These are phyloP conservation scores for Coniella vitis DNA, from an alignment of 2,329 filamentous ascomycete species.

Conservation along the genomic window DNA sequence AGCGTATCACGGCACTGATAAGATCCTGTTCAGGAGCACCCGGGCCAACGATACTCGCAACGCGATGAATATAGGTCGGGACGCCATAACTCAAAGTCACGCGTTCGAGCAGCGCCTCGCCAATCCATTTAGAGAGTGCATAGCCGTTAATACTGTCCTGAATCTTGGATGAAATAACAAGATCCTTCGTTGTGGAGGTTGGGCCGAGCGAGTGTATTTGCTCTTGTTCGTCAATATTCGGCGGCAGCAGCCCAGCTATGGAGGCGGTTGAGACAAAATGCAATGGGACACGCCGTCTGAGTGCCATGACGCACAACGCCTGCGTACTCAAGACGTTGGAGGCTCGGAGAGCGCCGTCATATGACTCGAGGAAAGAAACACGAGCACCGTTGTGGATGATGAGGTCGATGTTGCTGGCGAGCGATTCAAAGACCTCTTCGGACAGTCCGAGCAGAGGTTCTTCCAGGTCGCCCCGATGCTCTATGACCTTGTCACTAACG, in stretches of 20 bases:
- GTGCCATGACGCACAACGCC: slow-evolving; percentile 26
- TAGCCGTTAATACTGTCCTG: slow-evolving; percentile 21
- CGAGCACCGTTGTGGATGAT: slow-evolving; percentile 49
- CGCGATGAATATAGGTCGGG: neutral
- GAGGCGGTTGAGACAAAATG: slow-evolving; percentile 25
- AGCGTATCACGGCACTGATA: neutral
- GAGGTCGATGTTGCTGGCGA: slow-evolving; percentile 12
- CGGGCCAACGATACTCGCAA: neutral
- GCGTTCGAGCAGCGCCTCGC: slow-evolving; percentile 25
- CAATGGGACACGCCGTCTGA: slow-evolving; percentile 19
- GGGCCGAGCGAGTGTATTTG: neutral
- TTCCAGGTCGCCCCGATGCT: slow-evolving; percentile 22
- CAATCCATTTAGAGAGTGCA: slow-evolving; percentile 26
- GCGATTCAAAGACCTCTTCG: neutral
- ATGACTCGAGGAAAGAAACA: slow-evolving; percentile 31
- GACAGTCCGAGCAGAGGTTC: slow-evolving; percentile 18
- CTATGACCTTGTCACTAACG: slow-evolving; percentile 8
- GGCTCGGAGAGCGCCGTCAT: slow-evolving; percentile 23
- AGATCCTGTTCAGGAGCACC: neutral
- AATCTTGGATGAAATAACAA: neutral
- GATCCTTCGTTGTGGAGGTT: neutral
- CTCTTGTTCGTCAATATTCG: neutral
- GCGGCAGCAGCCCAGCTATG: neutral
- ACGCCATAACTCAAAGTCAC: neutral
- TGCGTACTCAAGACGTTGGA: slow-evolving; percentile 31